These are phyloP conservation scores for Epichloe sylvatica DNA, from an alignment of 2,329 filamentous ascomycete species.

Conservation along the genomic window DNA sequence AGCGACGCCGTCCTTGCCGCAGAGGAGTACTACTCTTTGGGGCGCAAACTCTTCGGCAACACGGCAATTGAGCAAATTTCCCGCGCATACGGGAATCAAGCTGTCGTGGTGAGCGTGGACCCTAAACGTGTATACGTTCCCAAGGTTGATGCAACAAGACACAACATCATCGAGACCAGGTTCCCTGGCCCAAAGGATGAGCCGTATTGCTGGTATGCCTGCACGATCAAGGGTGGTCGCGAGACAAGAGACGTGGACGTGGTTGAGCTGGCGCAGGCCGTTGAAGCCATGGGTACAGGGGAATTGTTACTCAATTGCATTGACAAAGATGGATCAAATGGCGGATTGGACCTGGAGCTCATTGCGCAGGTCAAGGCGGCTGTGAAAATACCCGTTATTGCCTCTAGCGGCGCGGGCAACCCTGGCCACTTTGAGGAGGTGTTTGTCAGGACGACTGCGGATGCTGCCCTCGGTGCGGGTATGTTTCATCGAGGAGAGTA, in stretches of 20 bases:
- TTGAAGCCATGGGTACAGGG: conserved; percentile 89
- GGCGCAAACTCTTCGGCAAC: conserved; percentile 55
- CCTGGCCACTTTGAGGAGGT: conserved; percentile 84
- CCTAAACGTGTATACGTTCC: conserved; percentile 82
- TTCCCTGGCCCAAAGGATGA: conserved; percentile 64
- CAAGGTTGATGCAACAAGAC: conserved; percentile 55
- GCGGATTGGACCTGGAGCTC: conserved; percentile 86
- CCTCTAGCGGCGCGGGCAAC: conserved; percentile 79
- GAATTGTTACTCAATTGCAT: conserved; percentile 97
- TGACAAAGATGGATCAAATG: conserved; percentile 89
- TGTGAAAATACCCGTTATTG: conserved; percentile 85
- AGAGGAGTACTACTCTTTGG: conserved; percentile 70
- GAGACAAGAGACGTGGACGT: conserved; percentile 93
- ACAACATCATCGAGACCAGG: conserved; percentile 56
- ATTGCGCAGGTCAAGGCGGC: conserved; percentile 78
- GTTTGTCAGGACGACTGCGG: conserved; percentile 70
- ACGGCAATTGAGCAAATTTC: conserved; percentile 96
- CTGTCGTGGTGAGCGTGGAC: conserved; percentile 90
- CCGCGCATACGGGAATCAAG: conserved; percentile 85
- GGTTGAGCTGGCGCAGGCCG: conserved; percentile 70
- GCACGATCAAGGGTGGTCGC: conserved; percentile 88
- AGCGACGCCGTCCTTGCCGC: conserved; percentile 88
- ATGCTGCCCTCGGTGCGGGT: conserved; percentile 86
- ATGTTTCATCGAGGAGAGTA: conserved; percentile 98
- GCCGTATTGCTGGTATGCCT: conserved; percentile 86